Evolutionary conservation across 345 rosid species (phyloP).

Genomic region (Combretum micranthum): DNA sequence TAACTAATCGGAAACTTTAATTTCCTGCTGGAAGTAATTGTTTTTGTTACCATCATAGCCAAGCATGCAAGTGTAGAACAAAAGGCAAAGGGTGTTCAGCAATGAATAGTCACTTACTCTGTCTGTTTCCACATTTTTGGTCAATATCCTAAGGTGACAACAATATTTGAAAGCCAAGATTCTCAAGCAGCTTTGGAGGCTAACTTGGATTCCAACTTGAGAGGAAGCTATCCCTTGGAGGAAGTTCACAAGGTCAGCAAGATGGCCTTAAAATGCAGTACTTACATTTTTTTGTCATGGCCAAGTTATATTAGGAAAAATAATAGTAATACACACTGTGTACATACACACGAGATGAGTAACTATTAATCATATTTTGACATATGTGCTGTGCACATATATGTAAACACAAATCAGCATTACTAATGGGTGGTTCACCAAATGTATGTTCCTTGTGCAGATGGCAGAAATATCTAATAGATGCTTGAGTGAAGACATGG

Average conservation of each 20-base stretch:
- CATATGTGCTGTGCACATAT: no score
- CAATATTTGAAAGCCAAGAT: slow-evolving; percentile 13
- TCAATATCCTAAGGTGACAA: slow-evolving; percentile 14
- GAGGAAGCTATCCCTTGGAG: slow-evolving; percentile 23
- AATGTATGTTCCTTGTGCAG: slow-evolving; percentile 5
- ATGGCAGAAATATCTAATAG: slow-evolving; percentile 24
- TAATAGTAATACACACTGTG: no score
- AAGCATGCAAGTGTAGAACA: no score
- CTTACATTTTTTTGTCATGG: neutral
- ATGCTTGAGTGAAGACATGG: slow-evolving; percentile 21
- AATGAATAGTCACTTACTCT: no score
- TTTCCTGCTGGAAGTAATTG: no score
- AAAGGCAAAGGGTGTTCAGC: no score
- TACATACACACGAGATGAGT: no score
- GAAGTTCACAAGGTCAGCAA: slow-evolving; percentile 28
- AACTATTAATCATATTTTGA: no score
- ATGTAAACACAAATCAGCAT: neutral
- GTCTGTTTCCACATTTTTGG: no score
- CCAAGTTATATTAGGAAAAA: no score
- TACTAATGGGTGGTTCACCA: neutral
- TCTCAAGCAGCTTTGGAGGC: slow-evolving; percentile 18
- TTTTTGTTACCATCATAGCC: no score
- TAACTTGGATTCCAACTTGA: slow-evolving; percentile 17
- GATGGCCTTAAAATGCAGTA: neutral
- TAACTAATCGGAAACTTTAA: neutral